Evolutionary conservation across 768 basidiomycete species (phyloP), one percentile per base, ranked within the genome.

Genomic region (Terana coerulea): DNA sequence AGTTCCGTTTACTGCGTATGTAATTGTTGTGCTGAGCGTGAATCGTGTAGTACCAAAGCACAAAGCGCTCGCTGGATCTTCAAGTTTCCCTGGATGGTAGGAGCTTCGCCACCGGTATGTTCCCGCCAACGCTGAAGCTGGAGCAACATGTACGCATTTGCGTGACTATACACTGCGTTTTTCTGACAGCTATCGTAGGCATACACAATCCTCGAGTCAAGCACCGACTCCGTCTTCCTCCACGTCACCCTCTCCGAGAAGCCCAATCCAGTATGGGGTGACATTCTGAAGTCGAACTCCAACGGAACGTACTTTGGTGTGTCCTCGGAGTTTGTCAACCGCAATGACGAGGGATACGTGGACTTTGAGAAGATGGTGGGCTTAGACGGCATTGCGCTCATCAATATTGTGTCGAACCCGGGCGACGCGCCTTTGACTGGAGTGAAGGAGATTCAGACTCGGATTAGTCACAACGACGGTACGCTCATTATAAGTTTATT

Each of bases 331-430:
- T 78, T 93, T 59, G 97, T 90, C 49, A 98, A 98, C 67, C 80
- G 97, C n/a, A 86, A 99, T 64, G 71, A 80, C 0, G 64, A 72
- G 0, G 97, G 97, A 4, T 98, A 79, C 61, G 95, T 93, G 28
- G 95, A 99, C 67, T 99, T 98, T 59, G 97, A 99, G 73, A 99
- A 98, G 75, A 88, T 98, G 78, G 81, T 88, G 50, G 95, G 94
- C 9, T 69, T 99, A 43, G 95, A 98, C 65, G 97, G 97, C 0
- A 95, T 99, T 56, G 95, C 95, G 5, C 70, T 99, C 41, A 79
- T 95, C 59, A 99, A 99, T 62, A 61, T 98, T 31, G 92, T 99
- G 6, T 69, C 86, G 5, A 97, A 98, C 62, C 77, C 91, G 0
- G 71, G 75, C 0, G 84, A 91, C 43, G 93, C 94, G 0, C 69